Conservation (phyloP, 306 rosid species). For the cucumber (Cucumis sativus) region Cucumber_9930_V3 NC_026659.2:20951001-20951500, state of each 20-base stretch:
- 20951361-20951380: no score
- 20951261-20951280: neutral
- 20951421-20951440: no score
- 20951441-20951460: no score
- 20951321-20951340: neutral
- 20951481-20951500: no score
- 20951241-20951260: neutral
- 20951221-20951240: neutral
- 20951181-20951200: neutral
- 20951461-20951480: no score
- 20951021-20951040: conserved; percentile 64
- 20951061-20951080: conserved; percentile 73
- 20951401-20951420: no score
- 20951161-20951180: neutral
- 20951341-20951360: neutral
- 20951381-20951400: no score
- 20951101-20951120: conserved; percentile 24
- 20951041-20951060: conserved; percentile 65
- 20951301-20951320: neutral
- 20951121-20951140: neutral
- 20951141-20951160: neutral
- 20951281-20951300: neutral
- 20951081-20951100: conserved; percentile 20
- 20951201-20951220: neutral
- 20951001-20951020: neutral